Percentiles rank a stretch among this genome's conserved stretches.
Evolutionary conservation across 164 flowering plant species (phyloP).

Genomic region (Santalum album): DNA sequence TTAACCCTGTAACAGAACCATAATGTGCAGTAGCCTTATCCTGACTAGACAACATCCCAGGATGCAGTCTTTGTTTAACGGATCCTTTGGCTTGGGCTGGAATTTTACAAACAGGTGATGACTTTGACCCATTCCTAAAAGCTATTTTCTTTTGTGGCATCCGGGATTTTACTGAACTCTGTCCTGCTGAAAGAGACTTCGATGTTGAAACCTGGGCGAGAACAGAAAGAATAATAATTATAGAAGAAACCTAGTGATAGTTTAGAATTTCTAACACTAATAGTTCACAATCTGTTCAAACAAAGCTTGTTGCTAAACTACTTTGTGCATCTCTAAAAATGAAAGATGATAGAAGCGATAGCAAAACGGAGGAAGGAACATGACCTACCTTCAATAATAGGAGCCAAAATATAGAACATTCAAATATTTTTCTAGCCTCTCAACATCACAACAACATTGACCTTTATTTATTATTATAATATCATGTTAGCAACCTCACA

Average conservation of each 20-base stretch:
- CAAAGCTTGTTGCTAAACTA: too few species aligned
- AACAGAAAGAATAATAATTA: neutral
- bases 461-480: too few species aligned
- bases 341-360: too few species aligned
- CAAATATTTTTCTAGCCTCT: too few species aligned
- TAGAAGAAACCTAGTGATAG: neutral
- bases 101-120: slow-evolving; percentile 23
- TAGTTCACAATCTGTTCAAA: too few species aligned
- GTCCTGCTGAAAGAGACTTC: slow-evolving; percentile 30
- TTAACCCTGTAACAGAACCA: slow-evolving; percentile 85
- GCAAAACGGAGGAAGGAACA: too few species aligned
- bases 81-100: slow-evolving; percentile 37
- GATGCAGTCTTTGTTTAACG: slow-evolving; percentile 59
- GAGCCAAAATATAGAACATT: too few species aligned
- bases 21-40: slow-evolving; percentile 91
- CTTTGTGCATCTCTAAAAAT: too few species aligned
- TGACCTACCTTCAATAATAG: too few species aligned
- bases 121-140: slow-evolving; percentile 40
- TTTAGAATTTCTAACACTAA: neutral
- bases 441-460: too few species aligned
- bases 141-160: slow-evolving; percentile 34
- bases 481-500: too few species aligned
- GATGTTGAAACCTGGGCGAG: slow-evolving; percentile 29
- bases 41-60: slow-evolving; percentile 78
- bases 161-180: slow-evolving; percentile 29